phyloP scores from a whole-genome alignment of 2,329 filamentous ascomycete species.

The Aspergillus novoparasiticus region DNA sequence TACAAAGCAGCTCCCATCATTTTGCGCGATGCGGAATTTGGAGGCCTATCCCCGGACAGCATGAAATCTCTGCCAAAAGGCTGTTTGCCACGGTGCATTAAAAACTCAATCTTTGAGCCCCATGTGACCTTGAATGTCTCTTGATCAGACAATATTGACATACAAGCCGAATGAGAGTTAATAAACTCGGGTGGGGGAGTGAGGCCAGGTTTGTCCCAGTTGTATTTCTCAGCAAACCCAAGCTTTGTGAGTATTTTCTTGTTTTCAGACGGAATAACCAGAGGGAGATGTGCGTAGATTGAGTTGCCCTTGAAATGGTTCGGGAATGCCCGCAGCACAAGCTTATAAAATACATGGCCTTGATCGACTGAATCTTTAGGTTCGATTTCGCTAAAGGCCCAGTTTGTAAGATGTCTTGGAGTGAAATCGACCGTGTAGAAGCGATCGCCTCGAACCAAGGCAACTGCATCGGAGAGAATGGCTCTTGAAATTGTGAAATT shows the following conservation, averaged over 20 bases:
- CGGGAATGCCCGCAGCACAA: slow-evolving; percentile 54
- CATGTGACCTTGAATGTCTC: slow-evolving; percentile 51
- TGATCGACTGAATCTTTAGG: slow-evolving; percentile 49
- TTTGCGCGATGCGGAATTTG: slow-evolving; percentile 46
- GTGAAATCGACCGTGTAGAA: slow-evolving; percentile 51
- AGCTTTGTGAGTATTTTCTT: slow-evolving; percentile 45
- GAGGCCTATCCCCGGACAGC: slow-evolving; percentile 48
- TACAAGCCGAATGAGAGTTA: slow-evolving; percentile 49
- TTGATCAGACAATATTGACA: slow-evolving; percentile 46
- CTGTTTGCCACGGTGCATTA: slow-evolving; percentile 42
- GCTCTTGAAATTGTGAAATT: slow-evolving; percentile 49
- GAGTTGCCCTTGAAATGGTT: slow-evolving; percentile 52
- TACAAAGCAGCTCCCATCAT: slow-evolving; percentile 49
- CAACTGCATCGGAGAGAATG: slow-evolving; percentile 51
- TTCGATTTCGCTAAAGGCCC: slow-evolving; percentile 49
- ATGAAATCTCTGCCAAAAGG: slow-evolving; percentile 50
- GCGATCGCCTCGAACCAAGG: slow-evolving; percentile 50
- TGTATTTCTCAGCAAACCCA: slow-evolving; percentile 46
- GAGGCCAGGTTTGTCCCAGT: slow-evolving; percentile 36
- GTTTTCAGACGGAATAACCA: slow-evolving; percentile 53
- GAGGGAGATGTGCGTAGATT: slow-evolving; percentile 53
- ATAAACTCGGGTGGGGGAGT: slow-evolving; percentile 42
- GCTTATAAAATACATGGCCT: slow-evolving; percentile 55
- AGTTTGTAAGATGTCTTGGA: slow-evolving; percentile 48
- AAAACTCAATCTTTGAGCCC: slow-evolving; percentile 48